These are phyloP conservation scores for Tricholoma terreum DNA, from an alignment of 768 basidiomycete genomes.

Conservation along the genomic window DNA sequence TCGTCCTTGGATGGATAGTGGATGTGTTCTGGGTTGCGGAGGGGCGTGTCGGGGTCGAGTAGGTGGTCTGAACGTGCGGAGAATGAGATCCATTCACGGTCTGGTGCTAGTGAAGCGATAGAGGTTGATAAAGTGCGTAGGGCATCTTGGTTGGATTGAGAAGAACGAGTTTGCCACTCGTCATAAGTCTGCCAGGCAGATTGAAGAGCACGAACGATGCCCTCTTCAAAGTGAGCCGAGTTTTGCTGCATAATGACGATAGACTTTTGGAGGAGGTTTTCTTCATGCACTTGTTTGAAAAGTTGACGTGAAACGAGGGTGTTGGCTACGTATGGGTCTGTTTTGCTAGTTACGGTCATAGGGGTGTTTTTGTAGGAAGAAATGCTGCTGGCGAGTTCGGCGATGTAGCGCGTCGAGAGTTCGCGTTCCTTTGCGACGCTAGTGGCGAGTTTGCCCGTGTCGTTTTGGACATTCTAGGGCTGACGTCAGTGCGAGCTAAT, in stretches of 20 bases:
- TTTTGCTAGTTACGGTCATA: constrained; percentile 73
- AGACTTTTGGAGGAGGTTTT: constrained; percentile 96
- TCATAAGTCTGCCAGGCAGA: constrained; percentile 97
- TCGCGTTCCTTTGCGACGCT: constrained; percentile 93
- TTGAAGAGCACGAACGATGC: constrained; percentile 91
- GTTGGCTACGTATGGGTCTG: constrained; percentile 80
- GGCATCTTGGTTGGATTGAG: constrained; percentile 66
- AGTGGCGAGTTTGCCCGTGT: constrained; percentile 89
- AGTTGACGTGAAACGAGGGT: constrained; percentile 74
- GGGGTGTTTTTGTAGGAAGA: constrained; percentile 96
- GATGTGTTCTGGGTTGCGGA: constrained; percentile 74
- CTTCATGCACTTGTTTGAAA: constrained; percentile 91
- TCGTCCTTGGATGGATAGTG: constrained; percentile 91
- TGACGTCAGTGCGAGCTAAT: background rate
- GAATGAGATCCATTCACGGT: constrained; percentile 95
- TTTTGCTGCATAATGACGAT: constrained; percentile 99
- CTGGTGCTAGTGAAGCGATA: constrained; percentile 79
- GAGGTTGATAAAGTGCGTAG: constrained; percentile 67
- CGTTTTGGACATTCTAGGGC: constrained; percentile 86
- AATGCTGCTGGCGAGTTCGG: constrained; percentile 83
- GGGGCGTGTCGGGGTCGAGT: constrained; percentile 93
- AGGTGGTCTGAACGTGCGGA: constrained; percentile 92
- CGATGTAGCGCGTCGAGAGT: constrained; percentile 76
- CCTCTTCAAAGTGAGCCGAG: constrained; percentile 94
- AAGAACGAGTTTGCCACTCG: constrained; percentile 88